Percentiles rank a stretch among this genome's conserved stretches.
Conservation (phyloP, 2,329 filamentous ascomycete genomes). For the Pseudocercospora vitis region DNA sequence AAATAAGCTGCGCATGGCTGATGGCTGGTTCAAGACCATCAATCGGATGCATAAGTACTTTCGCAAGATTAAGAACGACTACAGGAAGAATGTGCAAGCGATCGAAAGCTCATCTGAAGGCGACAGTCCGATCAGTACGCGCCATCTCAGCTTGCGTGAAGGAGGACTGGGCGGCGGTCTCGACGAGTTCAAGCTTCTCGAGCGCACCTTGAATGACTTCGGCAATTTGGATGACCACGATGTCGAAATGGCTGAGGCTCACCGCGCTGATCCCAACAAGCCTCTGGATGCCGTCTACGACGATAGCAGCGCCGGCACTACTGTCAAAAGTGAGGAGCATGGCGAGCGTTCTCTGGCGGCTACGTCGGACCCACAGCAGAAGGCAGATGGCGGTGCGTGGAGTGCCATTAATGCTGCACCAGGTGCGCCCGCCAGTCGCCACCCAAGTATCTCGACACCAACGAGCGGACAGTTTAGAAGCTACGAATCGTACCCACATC, state of each 20-base stretch:
- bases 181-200: constrained; percentile 55
- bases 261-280: constrained; percentile 19
- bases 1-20: constrained; percentile 56
- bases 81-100: constrained; percentile 38
- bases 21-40: constrained; percentile 57
- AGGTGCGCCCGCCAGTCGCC: constrained; percentile 30
- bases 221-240: constrained; percentile 39
- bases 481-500: constrained; percentile 31
- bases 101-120: constrained; percentile 36
- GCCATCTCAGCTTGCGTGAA: constrained; percentile 36
- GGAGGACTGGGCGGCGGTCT: constrained; percentile 51
- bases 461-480: constrained; percentile 32
- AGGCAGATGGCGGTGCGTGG: constrained; percentile 39
- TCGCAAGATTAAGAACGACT: constrained; percentile 52
- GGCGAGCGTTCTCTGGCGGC: constrained; percentile 22
- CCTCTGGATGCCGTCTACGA: constrained; percentile 33
- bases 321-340: constrained; percentile 38
- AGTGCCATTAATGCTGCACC: constrained; percentile 41
- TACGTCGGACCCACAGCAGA: constrained; percentile 23
- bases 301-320: constrained; percentile 32
- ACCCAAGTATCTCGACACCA: constrained; percentile 27
- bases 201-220: constrained; percentile 40
- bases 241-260: constrained; percentile 39
- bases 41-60: constrained; percentile 57
- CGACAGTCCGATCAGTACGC: constrained; percentile 32